Evolutionary conservation across 306 rosid genomes (phyloP).

Genomic region (Geum urbanum): DNA sequence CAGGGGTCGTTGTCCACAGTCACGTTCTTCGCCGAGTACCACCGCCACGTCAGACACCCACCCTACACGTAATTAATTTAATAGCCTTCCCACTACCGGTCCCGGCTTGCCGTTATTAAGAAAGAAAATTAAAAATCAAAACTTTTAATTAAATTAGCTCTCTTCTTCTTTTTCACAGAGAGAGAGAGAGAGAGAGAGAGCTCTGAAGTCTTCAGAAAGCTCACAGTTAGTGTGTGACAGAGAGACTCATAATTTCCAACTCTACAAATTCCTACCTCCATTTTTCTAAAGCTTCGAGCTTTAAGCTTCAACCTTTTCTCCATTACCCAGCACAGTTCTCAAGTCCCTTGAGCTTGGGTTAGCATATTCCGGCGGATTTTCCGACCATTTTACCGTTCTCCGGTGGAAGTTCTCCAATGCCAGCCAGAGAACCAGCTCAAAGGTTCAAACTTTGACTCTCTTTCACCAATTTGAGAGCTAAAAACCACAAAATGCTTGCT

Average conservation of each 20-base stretch:
- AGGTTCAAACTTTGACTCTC: slow-evolving; percentile 5
- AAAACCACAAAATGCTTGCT: slow-evolving; percentile 12
- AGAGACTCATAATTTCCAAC: background rate
- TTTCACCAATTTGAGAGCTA: slow-evolving; percentile 13
- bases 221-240: no score
- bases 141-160: no score
- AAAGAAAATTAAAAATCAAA: no score
- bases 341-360: background rate
- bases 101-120: no score
- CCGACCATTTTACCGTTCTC: slow-evolving; percentile 8
- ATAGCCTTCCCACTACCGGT: no score
- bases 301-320: background rate
- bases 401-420: background rate
- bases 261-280: background rate
- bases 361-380: background rate
- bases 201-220: no score
- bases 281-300: background rate
- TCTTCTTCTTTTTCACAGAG: no score
- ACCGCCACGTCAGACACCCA: no score
- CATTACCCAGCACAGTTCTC: background rate
- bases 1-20: no score
- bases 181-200: no score
- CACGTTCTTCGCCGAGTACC: no score
- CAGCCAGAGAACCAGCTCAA: slow-evolving; percentile 19
- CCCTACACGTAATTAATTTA: no score